Conservation (phyloP, 2,329 filamentous ascomycete species). For the Coniochaeta sp. region DNA sequence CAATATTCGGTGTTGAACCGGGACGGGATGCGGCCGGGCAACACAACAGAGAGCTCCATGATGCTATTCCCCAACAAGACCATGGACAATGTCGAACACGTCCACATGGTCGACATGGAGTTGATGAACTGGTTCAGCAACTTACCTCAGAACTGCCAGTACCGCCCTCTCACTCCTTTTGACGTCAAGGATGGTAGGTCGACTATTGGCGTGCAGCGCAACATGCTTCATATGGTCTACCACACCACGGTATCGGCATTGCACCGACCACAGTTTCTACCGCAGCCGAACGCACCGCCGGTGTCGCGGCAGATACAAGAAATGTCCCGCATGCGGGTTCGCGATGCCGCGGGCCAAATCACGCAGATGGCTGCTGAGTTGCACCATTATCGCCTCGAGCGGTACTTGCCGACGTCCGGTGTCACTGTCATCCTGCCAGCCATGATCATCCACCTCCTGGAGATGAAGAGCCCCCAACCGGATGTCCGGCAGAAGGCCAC, state of each 20-base stretch:
- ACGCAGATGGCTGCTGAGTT: slow-evolving; percentile 74
- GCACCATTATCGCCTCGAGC: slow-evolving; percentile 63
- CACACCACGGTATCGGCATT: slow-evolving; percentile 86
- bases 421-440: slow-evolving; percentile 85
- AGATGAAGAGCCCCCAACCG: slow-evolving; percentile 76
- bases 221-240: slow-evolving; percentile 86
- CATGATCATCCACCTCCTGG: slow-evolving; percentile 86
- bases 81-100: no score
- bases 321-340: slow-evolving; percentile 73
- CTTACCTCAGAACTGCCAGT: slow-evolving; percentile 65
- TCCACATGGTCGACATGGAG: no score
- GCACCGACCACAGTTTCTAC: slow-evolving; percentile 84
- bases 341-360: slow-evolving; percentile 77
- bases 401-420: slow-evolving; percentile 77
- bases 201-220: slow-evolving; percentile 63
- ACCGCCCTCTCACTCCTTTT: slow-evolving; percentile 46
- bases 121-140: slow-evolving; percentile 69
- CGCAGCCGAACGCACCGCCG: slow-evolving; percentile 39
- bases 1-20: slow-evolving; percentile 90
- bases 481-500: slow-evolving; percentile 64
- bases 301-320: slow-evolving; percentile 68
- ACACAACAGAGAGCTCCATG: slow-evolving; percentile 70
- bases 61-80: no score
- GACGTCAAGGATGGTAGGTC: slow-evolving; percentile 56
- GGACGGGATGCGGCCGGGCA: slow-evolving; percentile 70